phyloP scores from a whole-genome alignment of 2,329 filamentous ascomycete species.

The Phyllosticta citrichinensis region DNA sequence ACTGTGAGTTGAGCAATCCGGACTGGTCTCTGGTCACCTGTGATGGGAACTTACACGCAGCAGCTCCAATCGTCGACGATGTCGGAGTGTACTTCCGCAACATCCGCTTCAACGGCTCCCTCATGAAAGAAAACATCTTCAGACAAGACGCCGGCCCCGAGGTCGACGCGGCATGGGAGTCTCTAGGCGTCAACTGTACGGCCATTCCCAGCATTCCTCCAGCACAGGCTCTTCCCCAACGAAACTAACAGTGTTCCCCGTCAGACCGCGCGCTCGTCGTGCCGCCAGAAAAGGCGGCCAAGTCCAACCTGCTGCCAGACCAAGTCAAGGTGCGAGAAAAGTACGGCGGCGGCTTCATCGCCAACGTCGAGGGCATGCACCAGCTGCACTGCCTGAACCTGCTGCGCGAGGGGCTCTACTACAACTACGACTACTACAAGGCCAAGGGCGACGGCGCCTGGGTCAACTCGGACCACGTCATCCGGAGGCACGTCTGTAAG shows the following conservation, averaged over 20 bases:
- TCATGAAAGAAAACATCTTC: conserved; percentile 46
- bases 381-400: conserved; percentile 53
- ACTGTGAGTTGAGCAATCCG: conserved; percentile 17
- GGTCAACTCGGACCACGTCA: conserved; percentile 43
- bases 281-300: conserved; percentile 37
- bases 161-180: conserved; percentile 49
- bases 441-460: conserved; percentile 43
- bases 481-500: conserved; percentile 49
- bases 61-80: conserved; percentile 28
- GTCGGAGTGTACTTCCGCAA: conserved; percentile 33
- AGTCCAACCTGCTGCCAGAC: conserved; percentile 41
- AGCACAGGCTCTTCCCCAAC: neutral
- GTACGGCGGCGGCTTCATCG: conserved; percentile 49
- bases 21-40: no score
- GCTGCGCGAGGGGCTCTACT: conserved; percentile 47
- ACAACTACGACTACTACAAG: conserved; percentile 51
- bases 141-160: conserved; percentile 40
- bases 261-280: conserved; percentile 37
- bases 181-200: conserved; percentile 43
- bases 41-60: neutral
- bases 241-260: neutral
- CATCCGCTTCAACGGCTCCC: conserved; percentile 46
- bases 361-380: conserved; percentile 48
- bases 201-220: neutral
- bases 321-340: conserved; percentile 47